A percentile compares a stretch with the other conserved stretches of the same genome.
These are phyloP conservation scores for Lagenidium sp. DNA, from an alignment of 352 stramenopile genomes.

Conservation along the genomic window DNA sequence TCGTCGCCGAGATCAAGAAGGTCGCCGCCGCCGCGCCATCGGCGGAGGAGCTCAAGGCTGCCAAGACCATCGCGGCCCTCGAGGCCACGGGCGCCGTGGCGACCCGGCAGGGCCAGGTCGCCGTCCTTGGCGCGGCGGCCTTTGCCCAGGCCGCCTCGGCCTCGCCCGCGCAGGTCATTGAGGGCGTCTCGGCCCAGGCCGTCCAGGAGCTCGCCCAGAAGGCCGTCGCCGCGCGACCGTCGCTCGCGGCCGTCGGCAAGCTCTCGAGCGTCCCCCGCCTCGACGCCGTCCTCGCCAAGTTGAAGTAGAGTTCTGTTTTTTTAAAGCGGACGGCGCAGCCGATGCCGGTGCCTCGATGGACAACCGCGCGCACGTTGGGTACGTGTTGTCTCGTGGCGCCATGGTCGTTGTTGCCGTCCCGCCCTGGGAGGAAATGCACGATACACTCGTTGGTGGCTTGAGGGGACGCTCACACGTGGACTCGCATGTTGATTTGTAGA, in stretches of 20 bases:
- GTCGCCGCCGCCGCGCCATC: constrained; percentile 41
- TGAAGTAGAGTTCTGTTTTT: constrained; percentile 52
- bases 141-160: constrained; percentile 30
- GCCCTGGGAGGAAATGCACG: too few species aligned
- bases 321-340: too few species aligned
- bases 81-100: constrained; percentile 24
- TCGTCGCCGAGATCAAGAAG: constrained; percentile 72
- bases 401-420: too few species aligned
- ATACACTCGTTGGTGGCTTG: too few species aligned
- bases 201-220: constrained; percentile 75
- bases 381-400: too few species aligned
- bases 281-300: constrained; percentile 62
- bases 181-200: constrained; percentile 46
- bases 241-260: constrained; percentile 69
- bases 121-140: constrained; percentile 30
- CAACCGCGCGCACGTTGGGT: too few species aligned
- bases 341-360: too few species aligned
- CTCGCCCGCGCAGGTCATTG: constrained; percentile 18
- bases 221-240: constrained; percentile 58
- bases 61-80: constrained; percentile 55
- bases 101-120: constrained; percentile 32
- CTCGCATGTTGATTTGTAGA: too few species aligned
- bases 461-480: too few species aligned
- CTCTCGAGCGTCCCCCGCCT: constrained; percentile 60
- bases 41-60: constrained; percentile 61